Conservation (phyloP, 2,329 filamentous ascomycete genomes). For the Hypoxylon sp. region DNA sequence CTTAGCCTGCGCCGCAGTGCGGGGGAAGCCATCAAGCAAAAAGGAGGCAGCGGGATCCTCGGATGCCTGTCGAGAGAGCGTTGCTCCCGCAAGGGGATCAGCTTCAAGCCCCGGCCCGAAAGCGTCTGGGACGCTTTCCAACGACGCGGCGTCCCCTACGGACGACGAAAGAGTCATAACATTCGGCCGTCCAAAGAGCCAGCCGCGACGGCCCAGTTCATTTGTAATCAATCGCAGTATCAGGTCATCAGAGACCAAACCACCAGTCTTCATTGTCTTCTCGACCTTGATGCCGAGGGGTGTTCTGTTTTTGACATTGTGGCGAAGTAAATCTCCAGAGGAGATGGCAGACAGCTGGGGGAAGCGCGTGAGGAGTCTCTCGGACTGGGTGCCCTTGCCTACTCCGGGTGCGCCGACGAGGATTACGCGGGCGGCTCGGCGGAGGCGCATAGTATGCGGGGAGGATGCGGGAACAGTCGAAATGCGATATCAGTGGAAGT, state of each 20-base stretch:
- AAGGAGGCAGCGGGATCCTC: conserved; percentile 87
- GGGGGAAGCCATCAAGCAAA: conserved; percentile 95
- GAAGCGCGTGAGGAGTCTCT: conserved; percentile 87
- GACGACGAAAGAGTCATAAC: conserved; percentile 67
- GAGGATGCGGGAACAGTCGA: conserved; percentile 28
- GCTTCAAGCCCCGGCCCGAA: conserved; percentile 60
- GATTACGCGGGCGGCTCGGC: conserved; percentile 90
- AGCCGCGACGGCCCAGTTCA: conserved; percentile 87
- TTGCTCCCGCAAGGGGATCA: conserved; percentile 57
- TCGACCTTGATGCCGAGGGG: conserved; percentile 93
- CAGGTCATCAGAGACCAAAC: conserved; percentile 90
- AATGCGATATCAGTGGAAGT: conserved; percentile 20
- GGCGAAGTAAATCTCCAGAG: conserved; percentile 90
- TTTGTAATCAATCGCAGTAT: conserved; percentile 94
- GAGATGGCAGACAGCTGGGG: conserved; percentile 92
- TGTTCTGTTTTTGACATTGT: conserved; percentile 92
- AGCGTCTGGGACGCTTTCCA: conserved; percentile 56
- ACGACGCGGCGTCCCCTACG: conserved; percentile 57
- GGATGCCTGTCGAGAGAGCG: conserved; percentile 62
- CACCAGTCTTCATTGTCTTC: conserved; percentile 86
- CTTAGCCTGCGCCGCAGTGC: conserved; percentile 84
- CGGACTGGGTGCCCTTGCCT: conserved; percentile 96
- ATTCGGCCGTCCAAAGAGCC: conserved; percentile 72
- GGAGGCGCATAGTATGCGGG: conserved; percentile 71
- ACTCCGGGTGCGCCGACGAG: conserved; percentile 96